Base-by-base conservation (phyloP, 192 early-diverging fungal genomes). In the Podila minutissima region DNA sequence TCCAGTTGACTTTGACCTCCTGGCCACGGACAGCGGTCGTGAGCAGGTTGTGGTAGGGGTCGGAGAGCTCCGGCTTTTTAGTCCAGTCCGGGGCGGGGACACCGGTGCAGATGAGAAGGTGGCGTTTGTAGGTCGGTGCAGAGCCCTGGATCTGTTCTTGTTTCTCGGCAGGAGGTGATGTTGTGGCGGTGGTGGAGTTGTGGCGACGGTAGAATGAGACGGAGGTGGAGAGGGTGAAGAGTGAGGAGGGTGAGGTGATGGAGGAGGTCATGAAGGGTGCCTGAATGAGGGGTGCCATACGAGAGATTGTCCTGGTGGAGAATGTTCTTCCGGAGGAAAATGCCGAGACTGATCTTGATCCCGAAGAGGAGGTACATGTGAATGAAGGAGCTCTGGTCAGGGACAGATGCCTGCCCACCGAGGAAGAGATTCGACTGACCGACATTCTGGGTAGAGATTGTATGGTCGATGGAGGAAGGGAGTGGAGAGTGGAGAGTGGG, bases 101-200 rank as follows among this genome's bases (percentile, higher is more conserved):
- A 7, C 77, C 77, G 20, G 70, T 73, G 57, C 77, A 81, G 63
- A 81, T 81, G 24, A 81, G 9, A n/a, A 81, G 60, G 46, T 81
- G 77, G 35, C 77, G 77, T 0, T 73, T 72, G 49, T 81, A 81
- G 20, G 57, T 11, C 1, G 77, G 71, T 31, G 69, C 51, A 6
- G 77, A 69, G n/a, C 77, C 77, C 20, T 81, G 77, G 57, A 81
- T 72, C n/a, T 61, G 65, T 24, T 81, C 77, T 13, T 69, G 66
- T 6, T 81, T 51, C 29, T 71, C 51, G 2, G 59, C 10, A 22
- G 4, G n/a, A 11, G 49, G 22, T 29, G 64, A 11, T 50, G 41
- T 4, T 3, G 66, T 9, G 17, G 64, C 32, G 35, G 63, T 26
- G 22, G 37, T 19, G 57, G 12, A 22, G 53, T 59, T 32, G 63